Percentiles rank a stretch among this genome's conserved stretches.
phyloP scores from a whole-genome alignment of 2,329 filamentous ascomycete genomes.

The Hymenoscyphus linearis region DNA sequence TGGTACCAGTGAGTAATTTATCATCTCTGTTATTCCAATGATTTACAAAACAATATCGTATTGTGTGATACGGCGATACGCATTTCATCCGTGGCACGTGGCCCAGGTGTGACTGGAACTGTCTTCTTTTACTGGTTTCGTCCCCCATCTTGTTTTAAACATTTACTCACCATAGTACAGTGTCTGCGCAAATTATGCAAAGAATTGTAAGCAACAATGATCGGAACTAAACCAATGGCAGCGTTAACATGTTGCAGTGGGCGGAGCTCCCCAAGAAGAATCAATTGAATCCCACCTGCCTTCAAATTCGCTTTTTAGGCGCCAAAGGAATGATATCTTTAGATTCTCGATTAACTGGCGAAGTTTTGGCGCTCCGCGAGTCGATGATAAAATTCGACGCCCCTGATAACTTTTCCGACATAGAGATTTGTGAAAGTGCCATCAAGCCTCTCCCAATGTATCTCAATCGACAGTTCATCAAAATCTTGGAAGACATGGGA shows the following conservation, averaged over 20 bases:
- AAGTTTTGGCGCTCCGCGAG: constrained; percentile 54
- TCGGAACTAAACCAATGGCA: too few relatives aligned
- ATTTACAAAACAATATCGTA: background rate
- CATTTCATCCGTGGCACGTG: too few relatives aligned
- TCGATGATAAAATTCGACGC: constrained; percentile 79
- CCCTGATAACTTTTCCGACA: constrained; percentile 40
- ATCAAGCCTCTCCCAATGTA: constrained; percentile 62
- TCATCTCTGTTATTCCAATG: background rate
- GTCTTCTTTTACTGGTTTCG: background rate
- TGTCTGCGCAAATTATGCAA: constrained; percentile 55
- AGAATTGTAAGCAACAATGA: constrained; percentile 37
- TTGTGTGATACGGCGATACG: too few relatives aligned
- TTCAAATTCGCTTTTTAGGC: constrained; percentile 70
- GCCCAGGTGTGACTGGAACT: background rate
- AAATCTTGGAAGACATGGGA: constrained; percentile 76
- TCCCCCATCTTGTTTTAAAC: background rate
- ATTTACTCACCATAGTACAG: constrained; percentile 19
- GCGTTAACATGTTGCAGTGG: constrained; percentile 35
- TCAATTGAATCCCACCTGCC: constrained; percentile 51
- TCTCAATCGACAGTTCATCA: constrained; percentile 77
- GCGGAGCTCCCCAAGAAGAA: constrained; percentile 40
- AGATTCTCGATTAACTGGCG: constrained; percentile 54
- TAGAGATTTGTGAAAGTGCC: constrained; percentile 69
- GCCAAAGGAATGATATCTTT: constrained; percentile 76
- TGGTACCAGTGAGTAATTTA: constrained; percentile 44